Conservation (phyloP, 2,329 filamentous ascomycete genomes). For the Pseudomassariella vexata region DNA sequence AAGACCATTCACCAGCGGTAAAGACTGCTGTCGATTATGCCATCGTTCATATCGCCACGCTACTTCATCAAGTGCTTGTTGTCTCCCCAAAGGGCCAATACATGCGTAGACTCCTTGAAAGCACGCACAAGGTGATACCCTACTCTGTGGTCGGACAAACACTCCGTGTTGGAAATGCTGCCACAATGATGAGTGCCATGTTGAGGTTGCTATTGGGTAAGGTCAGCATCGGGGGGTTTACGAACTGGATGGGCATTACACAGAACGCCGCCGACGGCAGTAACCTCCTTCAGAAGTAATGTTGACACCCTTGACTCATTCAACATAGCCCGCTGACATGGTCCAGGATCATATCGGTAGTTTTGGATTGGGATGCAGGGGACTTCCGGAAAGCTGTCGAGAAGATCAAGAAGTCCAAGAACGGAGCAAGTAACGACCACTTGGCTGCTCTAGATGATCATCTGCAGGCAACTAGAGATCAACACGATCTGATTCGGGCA, state of each 20-base stretch:
- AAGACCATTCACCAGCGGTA: slow-evolving; percentile 56
- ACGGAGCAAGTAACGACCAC: slow-evolving; percentile 53
- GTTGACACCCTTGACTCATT: neutral
- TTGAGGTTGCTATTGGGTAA: slow-evolving; percentile 71
- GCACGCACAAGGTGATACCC: slow-evolving; percentile 63
- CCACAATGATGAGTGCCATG: slow-evolving; percentile 75
- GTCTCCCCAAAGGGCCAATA: slow-evolving; percentile 71
- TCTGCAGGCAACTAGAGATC: slow-evolving; percentile 42
- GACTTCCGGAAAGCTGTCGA: slow-evolving; percentile 63
- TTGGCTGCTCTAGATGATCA: slow-evolving; percentile 56
- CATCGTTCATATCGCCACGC: slow-evolving; percentile 57
- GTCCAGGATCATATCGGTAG: slow-evolving; percentile 63
- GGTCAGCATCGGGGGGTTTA: slow-evolving; percentile 65
- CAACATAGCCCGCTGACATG: slow-evolving; percentile 7
- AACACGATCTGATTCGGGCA: slow-evolving; percentile 54
- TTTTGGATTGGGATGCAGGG: slow-evolving; percentile 65
- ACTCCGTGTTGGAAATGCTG: slow-evolving; percentile 70
- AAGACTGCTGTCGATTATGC: slow-evolving; percentile 58
- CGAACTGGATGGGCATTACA: slow-evolving; percentile 74
- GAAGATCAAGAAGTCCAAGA: slow-evolving; percentile 58
- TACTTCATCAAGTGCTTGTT: slow-evolving; percentile 68
- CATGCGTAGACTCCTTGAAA: slow-evolving; percentile 64
- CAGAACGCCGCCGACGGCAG: slow-evolving; percentile 69
- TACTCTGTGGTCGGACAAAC: slow-evolving; percentile 70
- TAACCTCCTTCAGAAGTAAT: slow-evolving; percentile 65